phyloP scores from a whole-genome alignment of 345 rosid species.

The Linum tenue region DNA sequence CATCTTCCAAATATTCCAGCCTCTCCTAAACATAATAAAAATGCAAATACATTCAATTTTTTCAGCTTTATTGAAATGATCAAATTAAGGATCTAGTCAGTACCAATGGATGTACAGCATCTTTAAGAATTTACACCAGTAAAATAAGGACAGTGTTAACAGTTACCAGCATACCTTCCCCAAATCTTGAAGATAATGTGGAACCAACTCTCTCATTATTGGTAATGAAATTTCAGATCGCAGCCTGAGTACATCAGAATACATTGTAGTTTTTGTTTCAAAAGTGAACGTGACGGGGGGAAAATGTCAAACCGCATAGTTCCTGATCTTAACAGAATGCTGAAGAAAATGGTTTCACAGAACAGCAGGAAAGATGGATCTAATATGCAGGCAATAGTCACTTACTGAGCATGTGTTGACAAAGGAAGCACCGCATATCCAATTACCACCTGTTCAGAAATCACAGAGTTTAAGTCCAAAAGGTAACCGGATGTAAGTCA shows the following conservation, averaged over 20 bases:
- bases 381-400: constrained; percentile 16
- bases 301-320: background rate
- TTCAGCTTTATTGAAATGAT: background rate
- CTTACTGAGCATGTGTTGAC: constrained; percentile 88
- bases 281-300: background rate
- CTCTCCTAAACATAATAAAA: constrained; percentile 55
- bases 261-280: constrained; percentile 1
- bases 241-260: constrained; percentile 41
- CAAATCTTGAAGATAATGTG: constrained; percentile 88
- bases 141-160: background rate
- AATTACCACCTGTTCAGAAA: constrained; percentile 60
- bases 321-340: background rate
- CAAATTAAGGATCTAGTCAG: background rate
- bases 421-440: constrained; percentile 92
- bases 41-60: background rate
- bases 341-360: background rate
- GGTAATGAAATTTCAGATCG: constrained; percentile 94
- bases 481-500: background rate
- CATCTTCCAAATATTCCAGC: constrained; percentile 94
- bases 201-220: constrained; percentile 86
- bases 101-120: background rate
- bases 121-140: background rate
- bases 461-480: constrained; percentile 5
- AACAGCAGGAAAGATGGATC: constrained; percentile 5
- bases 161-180: constrained; percentile 54